Evolutionary conservation across 2,329 filamentous ascomycete genomes (phyloP).

Genomic region (Aspergillus fischeri): DNA sequence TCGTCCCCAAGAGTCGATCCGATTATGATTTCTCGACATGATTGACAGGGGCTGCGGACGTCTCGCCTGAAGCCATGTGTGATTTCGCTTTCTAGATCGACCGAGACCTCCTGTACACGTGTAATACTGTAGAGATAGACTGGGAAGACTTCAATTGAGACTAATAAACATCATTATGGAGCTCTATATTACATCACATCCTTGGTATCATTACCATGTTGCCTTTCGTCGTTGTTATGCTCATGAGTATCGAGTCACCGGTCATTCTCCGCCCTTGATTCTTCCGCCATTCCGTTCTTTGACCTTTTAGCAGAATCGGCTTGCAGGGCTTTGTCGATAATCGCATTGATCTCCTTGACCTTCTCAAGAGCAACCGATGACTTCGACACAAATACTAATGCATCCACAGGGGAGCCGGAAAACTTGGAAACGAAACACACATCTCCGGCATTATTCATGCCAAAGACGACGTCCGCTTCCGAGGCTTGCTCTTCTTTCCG

Average conservation of each 20-base stretch:
- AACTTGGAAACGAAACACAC: constrained; percentile 89
- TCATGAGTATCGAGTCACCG: constrained; percentile 47
- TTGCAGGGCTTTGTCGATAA: constrained; percentile 69
- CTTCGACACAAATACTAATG: constrained; percentile 71
- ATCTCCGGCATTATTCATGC: constrained; percentile 84
- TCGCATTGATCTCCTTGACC: constrained; percentile 71
- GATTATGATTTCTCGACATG: not conserved
- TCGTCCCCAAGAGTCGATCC: not conserved
- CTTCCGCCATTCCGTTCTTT: constrained; percentile 72
- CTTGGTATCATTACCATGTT: not conserved
- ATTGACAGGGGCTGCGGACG: not conserved
- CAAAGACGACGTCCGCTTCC: constrained; percentile 69
- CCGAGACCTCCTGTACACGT: not conserved
- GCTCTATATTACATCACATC: constrained; percentile 2
- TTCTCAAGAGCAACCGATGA: constrained; percentile 70
- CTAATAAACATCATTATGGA: not conserved
- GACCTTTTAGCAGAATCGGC: constrained; percentile 64
- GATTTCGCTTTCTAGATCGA: no score
- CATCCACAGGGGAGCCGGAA: constrained; percentile 77
- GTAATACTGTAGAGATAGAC: not conserved
- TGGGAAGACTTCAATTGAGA: not conserved
- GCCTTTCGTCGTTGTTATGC: not conserved
- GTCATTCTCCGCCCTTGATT: constrained; percentile 81
- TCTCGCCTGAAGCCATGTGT: not conserved
- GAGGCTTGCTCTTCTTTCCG: constrained; percentile 50